Base-by-base conservation (phyloP, 164 flowering plant genomes). In the Santalum album region DNA sequence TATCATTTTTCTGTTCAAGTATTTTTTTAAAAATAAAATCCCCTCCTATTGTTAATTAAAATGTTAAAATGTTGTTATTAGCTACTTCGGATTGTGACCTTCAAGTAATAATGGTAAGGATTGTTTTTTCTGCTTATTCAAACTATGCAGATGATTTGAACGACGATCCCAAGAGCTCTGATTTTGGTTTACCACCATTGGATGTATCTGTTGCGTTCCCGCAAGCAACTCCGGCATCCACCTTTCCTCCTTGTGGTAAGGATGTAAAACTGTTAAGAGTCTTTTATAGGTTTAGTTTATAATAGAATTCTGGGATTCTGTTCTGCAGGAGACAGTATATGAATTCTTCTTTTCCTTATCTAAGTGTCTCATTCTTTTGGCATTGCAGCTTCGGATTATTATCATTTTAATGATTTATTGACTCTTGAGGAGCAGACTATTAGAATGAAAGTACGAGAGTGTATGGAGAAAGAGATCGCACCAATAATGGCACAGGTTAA, bases 381-480 rank as follows among this genome's bases (percentile, higher is more conserved):
- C 35, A 27, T 59, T 64, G 25, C 86, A 92, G 99, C 63, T 21
- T 89, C 96, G 7, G 97, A 92, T 67, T 92, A 84, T 70, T 92
- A 77, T 72, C 87, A 82, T 18, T 75, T 75, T 65, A 75, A 78
- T 76, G 99, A 92, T 65, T 65, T 92, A 22, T 76, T 92, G 66
- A 82, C 78, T 46, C 68, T 74, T 6, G 95, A 79, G 77, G 96
- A 89, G 76, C 81, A 67, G 62, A 75, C 78, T 29, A 14, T 82
- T 53, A 66, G 82, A 58, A 54, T 34, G 57, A 83, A 65, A 75
- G 86, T 89, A 24, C 69, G 87, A 65, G 67, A 67, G 52, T 72
- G 81, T 50, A 75, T 89, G 90, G 97, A 92, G 65, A 89, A 79
- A 49, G 92, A 89, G 63, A 56, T 87, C 39, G 99, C 97, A 44